Evolutionary conservation across 345 rosid species (phyloP), one percentile per base, ranked within the genome.

Genomic region (Trapa bicornis): DNA sequence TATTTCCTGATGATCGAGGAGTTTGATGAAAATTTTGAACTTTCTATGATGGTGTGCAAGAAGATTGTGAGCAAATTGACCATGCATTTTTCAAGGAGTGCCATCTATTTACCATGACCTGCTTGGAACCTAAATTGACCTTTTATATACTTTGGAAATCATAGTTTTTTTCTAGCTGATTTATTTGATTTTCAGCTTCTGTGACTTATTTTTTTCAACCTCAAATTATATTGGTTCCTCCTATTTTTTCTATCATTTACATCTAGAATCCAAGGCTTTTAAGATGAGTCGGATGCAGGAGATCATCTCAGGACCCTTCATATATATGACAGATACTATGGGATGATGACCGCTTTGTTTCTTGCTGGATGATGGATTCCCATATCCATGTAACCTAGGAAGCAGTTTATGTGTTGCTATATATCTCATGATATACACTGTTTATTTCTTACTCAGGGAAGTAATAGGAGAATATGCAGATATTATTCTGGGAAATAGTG

Each of bases 401-500:
- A 38, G 13, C 39, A 61, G 32, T 36, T 37, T 7, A 11, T 58
- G 4, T 62, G 65, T 37, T 62, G 65, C 22, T 63, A 33, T 15
- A 12, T 29, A 22, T 63, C 36, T 39, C 36, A 36, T 15, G 9
- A 15, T 38, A 63, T 37, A 37, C 47, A 63, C 12, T 1, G 1
- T 3, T 1, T 22, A 22, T 52, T 16, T 14, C 38, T 72, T 67
- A 29, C 64, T 61, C 91, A 89, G 93, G 98, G 94, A 90, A 79
- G 85, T 90, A 39, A 80, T 88, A 32, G 96, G 85, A 45, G 91
- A 90, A 80, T 88, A 81, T 68, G 94, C 88, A 0, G 92, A 88
- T 68, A 81, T 93, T 29, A 78, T 93, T 61, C 87, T 93, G 74
- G 97, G 96, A 33, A 93, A 90, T 69, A 82, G 94, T 67, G 87